These are phyloP conservation scores for Hanseniaspora nectarophila DNA, from an alignment of 805 yeast species.

Conservation along the genomic window DNA sequence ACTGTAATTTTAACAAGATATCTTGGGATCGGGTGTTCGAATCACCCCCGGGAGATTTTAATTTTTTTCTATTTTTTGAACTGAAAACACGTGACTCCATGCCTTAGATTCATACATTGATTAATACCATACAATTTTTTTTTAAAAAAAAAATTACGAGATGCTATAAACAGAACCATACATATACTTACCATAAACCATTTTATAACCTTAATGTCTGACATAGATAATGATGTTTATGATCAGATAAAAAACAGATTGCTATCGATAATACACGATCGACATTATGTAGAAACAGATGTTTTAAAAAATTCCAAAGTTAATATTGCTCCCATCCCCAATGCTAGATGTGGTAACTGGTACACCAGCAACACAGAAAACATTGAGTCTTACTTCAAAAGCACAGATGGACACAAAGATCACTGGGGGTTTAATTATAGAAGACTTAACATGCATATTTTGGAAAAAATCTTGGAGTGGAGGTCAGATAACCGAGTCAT, in stretches of 20 bases:
- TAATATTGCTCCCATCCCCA: conserved; percentile 44
- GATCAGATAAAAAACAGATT: conserved; percentile 45
- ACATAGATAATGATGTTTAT: background rate
- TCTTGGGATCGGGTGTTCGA: conserved; percentile 16
- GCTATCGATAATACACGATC: conserved; percentile 59
- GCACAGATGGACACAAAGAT: conserved; percentile 80
- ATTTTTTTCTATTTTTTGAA: background rate
- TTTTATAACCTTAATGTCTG: too few relatives aligned
- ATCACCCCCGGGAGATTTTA: conserved; percentile 15
- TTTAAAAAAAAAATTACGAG: too few relatives aligned
- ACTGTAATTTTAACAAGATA: conserved; percentile 14
- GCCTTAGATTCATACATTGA: too few relatives aligned
- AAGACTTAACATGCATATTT: conserved; percentile 60
- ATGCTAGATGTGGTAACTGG: conserved; percentile 84
- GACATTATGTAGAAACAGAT: conserved; percentile 34
- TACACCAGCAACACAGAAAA: conserved; percentile 41
- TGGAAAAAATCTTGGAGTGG: conserved; percentile 33
- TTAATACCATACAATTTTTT: too few relatives aligned
- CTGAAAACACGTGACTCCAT: background rate
- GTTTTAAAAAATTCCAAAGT: conserved; percentile 30
- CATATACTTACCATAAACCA: too few relatives aligned
- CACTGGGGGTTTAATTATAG: conserved; percentile 71
- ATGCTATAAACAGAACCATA: too few relatives aligned
- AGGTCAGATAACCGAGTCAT: conserved; percentile 32
- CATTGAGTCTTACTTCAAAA: conserved; percentile 63